Percentiles rank a stretch among this genome's conserved stretches.
Evolutionary conservation across 495 filamentous ascomycete species (phyloP).

Genomic region (Daldinia grandis): DNA sequence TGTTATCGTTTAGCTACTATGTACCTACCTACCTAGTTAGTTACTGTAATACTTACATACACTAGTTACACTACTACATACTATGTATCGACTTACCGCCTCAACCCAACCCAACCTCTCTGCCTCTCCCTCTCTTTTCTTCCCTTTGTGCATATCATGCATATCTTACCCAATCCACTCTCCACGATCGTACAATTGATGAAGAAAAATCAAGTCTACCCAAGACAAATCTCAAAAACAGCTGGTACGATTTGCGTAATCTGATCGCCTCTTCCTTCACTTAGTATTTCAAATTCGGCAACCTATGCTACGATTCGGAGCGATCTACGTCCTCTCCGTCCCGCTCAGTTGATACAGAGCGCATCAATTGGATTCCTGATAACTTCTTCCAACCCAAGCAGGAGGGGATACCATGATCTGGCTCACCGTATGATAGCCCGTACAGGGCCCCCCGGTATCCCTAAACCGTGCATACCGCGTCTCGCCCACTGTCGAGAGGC

Average conservation of each 20-base stretch:
- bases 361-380: neutral
- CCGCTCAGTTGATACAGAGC: neutral
- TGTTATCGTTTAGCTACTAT: neutral
- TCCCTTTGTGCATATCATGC: neutral
- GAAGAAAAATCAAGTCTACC: neutral
- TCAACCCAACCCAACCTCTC: constrained; percentile 3
- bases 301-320: neutral
- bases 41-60: too few species aligned
- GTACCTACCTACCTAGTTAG: too few species aligned
- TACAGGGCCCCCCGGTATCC: neutral
- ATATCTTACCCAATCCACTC: neutral
- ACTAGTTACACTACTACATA: too few species aligned
- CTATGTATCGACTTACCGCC: constrained; percentile 4
- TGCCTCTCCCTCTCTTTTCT: neutral
- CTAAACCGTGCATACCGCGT: constrained; percentile 1
- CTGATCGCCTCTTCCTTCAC: neutral
- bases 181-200: neutral
- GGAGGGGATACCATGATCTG: neutral
- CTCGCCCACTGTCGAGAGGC: neutral
- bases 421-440: constrained; percentile 1
- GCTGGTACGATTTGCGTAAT: neutral
- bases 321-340: neutral
- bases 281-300: neutral
- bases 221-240: neutral
- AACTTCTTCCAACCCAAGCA: neutral